phyloP scores from a whole-genome alignment of 768 basidiomycete species.

The Floccularia luteovirens region DNA sequence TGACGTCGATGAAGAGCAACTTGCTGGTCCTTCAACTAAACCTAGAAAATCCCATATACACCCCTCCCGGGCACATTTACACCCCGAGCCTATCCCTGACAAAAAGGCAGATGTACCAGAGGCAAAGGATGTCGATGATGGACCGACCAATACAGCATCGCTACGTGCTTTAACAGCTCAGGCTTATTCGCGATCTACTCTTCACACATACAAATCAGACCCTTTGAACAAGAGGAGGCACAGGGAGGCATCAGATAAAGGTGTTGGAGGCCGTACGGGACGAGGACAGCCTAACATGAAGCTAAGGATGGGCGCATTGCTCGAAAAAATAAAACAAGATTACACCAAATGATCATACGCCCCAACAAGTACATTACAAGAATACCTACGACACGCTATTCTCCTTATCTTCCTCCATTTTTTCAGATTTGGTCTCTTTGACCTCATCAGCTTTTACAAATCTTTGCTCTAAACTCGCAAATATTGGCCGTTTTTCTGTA shows the following conservation, averaged over 20 bases:
- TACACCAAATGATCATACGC: constrained; percentile 20
- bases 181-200: constrained; percentile 52
- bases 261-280: constrained; percentile 19
- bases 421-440: constrained; percentile 24
- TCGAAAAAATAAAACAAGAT: constrained; percentile 78
- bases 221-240: constrained; percentile 15
- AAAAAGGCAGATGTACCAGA: constrained; percentile 7
- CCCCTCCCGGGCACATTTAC: constrained; percentile 20
- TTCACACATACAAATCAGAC: constrained; percentile 52
- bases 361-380: constrained; percentile 8
- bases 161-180: constrained; percentile 54
- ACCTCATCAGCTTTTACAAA: constrained; percentile 47
- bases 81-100: constrained; percentile 13
- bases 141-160: constrained; percentile 18
- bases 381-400: constrained; percentile 24
- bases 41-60: constrained; percentile 8
- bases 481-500: constrained; percentile 33
- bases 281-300: constrained; percentile 66
- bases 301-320: constrained; percentile 76
- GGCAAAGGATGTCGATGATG: constrained; percentile 7
- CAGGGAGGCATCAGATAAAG: constrained; percentile 10
- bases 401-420: constrained; percentile 55
- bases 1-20: constrained; percentile 9
- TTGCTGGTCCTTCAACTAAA: constrained; percentile 1
- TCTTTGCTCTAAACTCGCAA: constrained; percentile 50